A percentile compares a stretch with the other conserved stretches of the same genome.
Conservation (phyloP, 768 basidiomycete genomes). For the Leccinum olivaceopallidum region DNA sequence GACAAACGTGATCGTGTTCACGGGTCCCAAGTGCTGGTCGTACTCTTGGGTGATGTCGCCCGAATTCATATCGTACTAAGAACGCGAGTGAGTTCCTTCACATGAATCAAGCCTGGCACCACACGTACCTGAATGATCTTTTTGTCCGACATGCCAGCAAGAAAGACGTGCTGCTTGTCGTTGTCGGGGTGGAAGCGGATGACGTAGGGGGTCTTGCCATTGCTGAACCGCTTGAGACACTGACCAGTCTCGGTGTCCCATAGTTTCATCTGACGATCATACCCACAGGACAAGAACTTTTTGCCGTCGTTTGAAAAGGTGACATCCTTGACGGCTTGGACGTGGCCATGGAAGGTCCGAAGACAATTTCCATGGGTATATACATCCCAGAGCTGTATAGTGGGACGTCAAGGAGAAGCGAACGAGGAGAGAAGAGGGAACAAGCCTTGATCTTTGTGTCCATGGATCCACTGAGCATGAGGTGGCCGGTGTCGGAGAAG, state of each 20-base stretch:
- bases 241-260: slow-evolving; percentile 99
- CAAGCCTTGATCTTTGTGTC: slow-evolving; percentile 96
- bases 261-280: slow-evolving; percentile 96
- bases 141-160: slow-evolving; percentile 99
- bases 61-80: slow-evolving; percentile 91
- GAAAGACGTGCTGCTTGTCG: slow-evolving; percentile 94
- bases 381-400: slow-evolving; percentile 90
- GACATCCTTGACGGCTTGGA: slow-evolving; percentile 95
- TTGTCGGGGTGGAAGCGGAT: slow-evolving; percentile 94
- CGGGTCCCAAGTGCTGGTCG: slow-evolving; percentile 97
- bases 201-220: slow-evolving; percentile 97
- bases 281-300: slow-evolving; percentile 87
- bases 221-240: slow-evolving; percentile 94
- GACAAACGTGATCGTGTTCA: slow-evolving; percentile 98
- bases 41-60: slow-evolving; percentile 98
- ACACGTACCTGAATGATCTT: slow-evolving; percentile 93
- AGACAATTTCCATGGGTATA: slow-evolving; percentile 97
- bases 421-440: not conserved
- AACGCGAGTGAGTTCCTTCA: slow-evolving; percentile 3
- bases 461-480: slow-evolving; percentile 93
- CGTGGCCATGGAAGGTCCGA: slow-evolving; percentile 95
- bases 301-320: slow-evolving; percentile 93
- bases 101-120: not conserved
- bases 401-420: slow-evolving; percentile 6
- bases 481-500: slow-evolving; percentile 91